Conservation (phyloP, 164 flowering plant species). For the Liriodendron chinense region DNA sequence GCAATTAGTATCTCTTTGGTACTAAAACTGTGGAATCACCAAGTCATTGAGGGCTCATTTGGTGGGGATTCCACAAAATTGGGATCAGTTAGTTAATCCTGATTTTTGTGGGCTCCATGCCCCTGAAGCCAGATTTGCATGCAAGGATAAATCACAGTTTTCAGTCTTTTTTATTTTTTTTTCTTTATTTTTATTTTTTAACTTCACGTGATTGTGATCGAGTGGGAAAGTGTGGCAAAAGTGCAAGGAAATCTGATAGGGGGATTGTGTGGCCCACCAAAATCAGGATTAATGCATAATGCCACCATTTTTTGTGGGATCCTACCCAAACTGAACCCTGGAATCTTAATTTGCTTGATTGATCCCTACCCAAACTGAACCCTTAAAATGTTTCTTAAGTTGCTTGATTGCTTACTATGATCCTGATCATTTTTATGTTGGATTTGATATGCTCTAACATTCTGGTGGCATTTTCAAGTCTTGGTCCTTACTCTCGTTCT, state of each 20-base stretch:
- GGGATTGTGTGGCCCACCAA: background rate
- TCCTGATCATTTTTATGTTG: background rate
- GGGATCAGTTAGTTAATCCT: background rate
- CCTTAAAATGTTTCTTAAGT: too few species aligned
- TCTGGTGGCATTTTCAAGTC: background rate
- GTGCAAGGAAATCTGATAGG: too few species aligned
- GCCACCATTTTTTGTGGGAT: background rate
- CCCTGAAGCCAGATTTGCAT: background rate
- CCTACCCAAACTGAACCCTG: background rate
- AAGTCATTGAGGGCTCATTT: background rate
- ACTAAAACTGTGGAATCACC: background rate
- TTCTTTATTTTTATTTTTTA: too few species aligned
- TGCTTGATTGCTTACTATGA: background rate
- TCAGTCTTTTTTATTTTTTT: too few species aligned
- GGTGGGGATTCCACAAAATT: background rate
- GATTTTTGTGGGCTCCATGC: too few species aligned
- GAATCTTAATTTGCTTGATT: background rate
- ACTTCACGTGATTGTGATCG: too few species aligned
- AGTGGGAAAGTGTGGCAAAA: background rate
- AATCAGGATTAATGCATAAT: background rate
- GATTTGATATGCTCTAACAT: background rate
- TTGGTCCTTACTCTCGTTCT: background rate
- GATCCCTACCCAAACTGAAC: background rate
- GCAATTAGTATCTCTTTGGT: background rate
- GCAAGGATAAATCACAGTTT: background rate